Evolutionary conservation across 495 filamentous ascomycete genomes (phyloP).

Genomic region (Letharia columbiana): DNA sequence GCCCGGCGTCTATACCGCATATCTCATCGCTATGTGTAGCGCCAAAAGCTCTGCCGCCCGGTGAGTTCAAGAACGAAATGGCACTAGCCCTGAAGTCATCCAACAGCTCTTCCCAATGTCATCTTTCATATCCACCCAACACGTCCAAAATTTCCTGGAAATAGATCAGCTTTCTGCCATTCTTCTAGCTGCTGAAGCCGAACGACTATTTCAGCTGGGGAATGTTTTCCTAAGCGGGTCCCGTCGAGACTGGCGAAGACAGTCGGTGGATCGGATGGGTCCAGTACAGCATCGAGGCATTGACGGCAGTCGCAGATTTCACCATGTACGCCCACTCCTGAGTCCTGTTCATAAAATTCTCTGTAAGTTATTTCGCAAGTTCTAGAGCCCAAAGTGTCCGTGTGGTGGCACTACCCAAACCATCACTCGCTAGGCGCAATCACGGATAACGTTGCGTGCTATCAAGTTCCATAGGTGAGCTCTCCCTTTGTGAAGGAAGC

Average conservation of each 20-base stretch:
- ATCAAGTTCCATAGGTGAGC: conserved; percentile 8
- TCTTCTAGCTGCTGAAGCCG: neutral
- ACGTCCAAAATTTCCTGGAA: neutral
- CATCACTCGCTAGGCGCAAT: neutral
- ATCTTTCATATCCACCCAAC: neutral
- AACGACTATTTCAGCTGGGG: neutral
- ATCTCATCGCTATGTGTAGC: neutral
- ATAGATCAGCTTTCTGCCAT: neutral
- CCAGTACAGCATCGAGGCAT: neutral
- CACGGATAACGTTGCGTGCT: neutral
- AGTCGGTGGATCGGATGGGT: neutral
- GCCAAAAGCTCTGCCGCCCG: neutral
- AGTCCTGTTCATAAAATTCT: neutral
- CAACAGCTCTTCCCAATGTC: neutral
- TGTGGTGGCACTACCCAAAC: neutral
- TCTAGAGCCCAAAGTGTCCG: neutral
- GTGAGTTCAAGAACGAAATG: neutral
- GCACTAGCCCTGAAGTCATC: neutral
- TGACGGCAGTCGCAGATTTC: neutral
- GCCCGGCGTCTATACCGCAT: neutral
- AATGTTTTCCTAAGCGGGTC: neutral
- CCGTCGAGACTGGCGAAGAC: neutral
- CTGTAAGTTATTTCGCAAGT: neutral
- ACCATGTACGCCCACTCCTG: neutral
- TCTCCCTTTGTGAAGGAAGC: conserved; percentile 4